phyloP scores from a whole-genome alignment of 345 rosid genomes.

The Anacardium occidentale region DNA sequence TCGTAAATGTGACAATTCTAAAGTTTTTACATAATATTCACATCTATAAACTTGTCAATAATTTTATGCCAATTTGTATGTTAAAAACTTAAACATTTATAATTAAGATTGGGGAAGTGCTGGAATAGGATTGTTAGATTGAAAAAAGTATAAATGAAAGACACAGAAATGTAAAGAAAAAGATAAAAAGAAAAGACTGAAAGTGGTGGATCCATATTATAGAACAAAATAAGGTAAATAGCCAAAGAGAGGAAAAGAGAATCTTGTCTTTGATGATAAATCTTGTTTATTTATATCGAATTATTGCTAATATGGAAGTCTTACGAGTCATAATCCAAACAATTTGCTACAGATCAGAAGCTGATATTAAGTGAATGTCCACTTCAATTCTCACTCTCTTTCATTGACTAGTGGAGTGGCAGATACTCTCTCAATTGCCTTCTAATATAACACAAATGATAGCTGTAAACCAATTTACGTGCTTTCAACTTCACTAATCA shows the following conservation, averaged over 20 bases:
- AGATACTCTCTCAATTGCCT: conserved; percentile 6
- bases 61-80: too few relatives aligned
- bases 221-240: not conserved
- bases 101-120: too few relatives aligned
- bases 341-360: not conserved
- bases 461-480: conserved; percentile 35
- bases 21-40: too few relatives aligned
- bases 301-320: conserved; percentile 2
- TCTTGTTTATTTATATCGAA: not conserved
- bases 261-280: conserved; percentile 5
- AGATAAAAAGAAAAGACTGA: not conserved
- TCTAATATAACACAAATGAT: conserved; percentile 2
- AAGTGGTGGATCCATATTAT: conserved; percentile 3
- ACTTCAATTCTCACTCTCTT: conserved; percentile 21
- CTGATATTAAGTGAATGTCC: conserved; percentile 8
- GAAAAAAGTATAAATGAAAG: too few relatives aligned
- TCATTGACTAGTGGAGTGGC: too few relatives aligned
- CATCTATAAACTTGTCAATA: too few relatives aligned
- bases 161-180: not conserved
- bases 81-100: too few relatives aligned
- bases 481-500: not conserved
- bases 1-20: too few relatives aligned
- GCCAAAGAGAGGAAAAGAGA: conserved; percentile 13
- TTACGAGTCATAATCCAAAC: conserved; percentile 1
- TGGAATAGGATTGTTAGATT: too few relatives aligned